These are phyloP conservation scores for Paspalum vaginatum DNA, from an alignment of 176 grass and related monocot genomes.

Conservation along the genomic window DNA sequence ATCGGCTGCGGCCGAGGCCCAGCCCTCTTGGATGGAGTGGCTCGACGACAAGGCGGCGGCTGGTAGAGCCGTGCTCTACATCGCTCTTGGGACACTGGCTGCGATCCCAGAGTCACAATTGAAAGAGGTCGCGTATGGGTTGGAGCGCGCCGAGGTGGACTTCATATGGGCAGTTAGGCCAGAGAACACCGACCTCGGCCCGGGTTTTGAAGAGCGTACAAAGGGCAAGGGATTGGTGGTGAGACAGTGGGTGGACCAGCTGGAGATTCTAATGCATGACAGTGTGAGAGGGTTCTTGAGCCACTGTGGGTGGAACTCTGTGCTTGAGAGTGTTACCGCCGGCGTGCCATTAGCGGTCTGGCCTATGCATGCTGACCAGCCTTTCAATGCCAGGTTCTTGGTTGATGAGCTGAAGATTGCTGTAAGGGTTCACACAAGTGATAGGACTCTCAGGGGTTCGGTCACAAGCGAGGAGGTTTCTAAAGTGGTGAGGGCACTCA, in stretches of 20 bases:
- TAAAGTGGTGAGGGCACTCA: conserved; percentile 14
- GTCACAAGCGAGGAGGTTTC: conserved; percentile 51
- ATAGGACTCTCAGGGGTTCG: conserved; percentile 41
- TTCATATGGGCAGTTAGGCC: conserved; percentile 62
- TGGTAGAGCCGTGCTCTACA: conserved; percentile 49
- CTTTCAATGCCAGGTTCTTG: conserved; percentile 46
- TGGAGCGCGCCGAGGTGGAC: conserved; percentile 46
- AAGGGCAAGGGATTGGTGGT: conserved; percentile 43
- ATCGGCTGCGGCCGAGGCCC: background rate
- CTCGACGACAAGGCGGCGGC: conserved; percentile 38
- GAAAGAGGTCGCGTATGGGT: conserved; percentile 44
- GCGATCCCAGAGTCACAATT: conserved; percentile 40
- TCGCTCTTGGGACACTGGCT: conserved; percentile 55
- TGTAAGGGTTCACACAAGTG: conserved; percentile 38
- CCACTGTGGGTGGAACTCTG: conserved; percentile 84
- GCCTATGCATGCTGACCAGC: conserved; percentile 68
- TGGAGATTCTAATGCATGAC: conserved; percentile 43
- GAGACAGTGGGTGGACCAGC: conserved; percentile 70
- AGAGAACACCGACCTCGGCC: conserved; percentile 16
- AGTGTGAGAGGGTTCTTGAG: conserved; percentile 54
- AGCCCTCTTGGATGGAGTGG: conserved; percentile 50
- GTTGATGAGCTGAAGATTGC: conserved; percentile 65
- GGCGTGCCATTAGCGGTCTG: conserved; percentile 57
- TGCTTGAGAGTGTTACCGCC: conserved; percentile 45
- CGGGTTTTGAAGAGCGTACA: conserved; percentile 42